Evolutionary conservation across 2,329 filamentous ascomycete genomes (phyloP).

Genomic region (Mycosphaerella sp.): DNA sequence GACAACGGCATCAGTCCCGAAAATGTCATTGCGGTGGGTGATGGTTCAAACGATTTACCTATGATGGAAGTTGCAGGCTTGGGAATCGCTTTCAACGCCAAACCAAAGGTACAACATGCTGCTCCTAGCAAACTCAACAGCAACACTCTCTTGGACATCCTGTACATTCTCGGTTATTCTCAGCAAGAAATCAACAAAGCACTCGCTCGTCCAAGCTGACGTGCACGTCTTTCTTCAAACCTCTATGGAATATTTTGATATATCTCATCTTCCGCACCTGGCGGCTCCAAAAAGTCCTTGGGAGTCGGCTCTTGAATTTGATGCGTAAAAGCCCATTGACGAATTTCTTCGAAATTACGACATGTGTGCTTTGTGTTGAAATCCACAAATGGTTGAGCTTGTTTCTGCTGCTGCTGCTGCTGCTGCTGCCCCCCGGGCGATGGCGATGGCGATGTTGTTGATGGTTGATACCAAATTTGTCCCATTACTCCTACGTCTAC

Average conservation of each 20-base stretch:
- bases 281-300: constrained; percentile 39
- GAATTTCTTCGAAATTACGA: no score
- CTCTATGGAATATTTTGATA: neutral
- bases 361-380: constrained; percentile 50
- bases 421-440: neutral
- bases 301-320: constrained; percentile 45
- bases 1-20: constrained; percentile 59
- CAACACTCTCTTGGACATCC: constrained; percentile 61
- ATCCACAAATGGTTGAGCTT: constrained; percentile 50
- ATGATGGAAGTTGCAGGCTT: constrained; percentile 73
- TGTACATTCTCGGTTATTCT: constrained; percentile 60
- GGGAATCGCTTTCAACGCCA: constrained; percentile 78
- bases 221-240: neutral
- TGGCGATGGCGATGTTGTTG: constrained; percentile 10
- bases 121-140: constrained; percentile 67
- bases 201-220: neutral
- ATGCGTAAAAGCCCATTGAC: constrained; percentile 46
- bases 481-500: constrained; percentile 55
- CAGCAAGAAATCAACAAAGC: constrained; percentile 24
- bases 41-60: constrained; percentile 74
- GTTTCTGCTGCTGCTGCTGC: neutral
- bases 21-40: constrained; percentile 68
- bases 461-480: constrained; percentile 51
- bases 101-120: constrained; percentile 72
- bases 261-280: constrained; percentile 20